Evolutionary conservation across 345 rosid species (phyloP).

Genomic region (Brassica nigra): DNA sequence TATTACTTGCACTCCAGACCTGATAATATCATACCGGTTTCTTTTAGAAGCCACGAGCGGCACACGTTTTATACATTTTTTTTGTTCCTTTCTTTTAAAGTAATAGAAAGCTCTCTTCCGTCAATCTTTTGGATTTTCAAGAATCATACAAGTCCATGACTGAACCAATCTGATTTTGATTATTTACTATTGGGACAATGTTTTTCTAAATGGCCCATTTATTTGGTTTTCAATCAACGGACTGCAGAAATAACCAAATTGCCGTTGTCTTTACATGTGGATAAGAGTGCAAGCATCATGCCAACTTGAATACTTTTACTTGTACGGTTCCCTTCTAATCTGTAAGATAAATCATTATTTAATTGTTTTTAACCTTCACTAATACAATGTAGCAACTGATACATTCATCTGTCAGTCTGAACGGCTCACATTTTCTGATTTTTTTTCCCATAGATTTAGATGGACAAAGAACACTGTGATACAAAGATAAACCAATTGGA

Average conservation of each 20-base stretch:
- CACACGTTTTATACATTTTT: slow-evolving; percentile 28
- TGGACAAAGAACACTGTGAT: background rate
- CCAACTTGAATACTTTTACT: background rate
- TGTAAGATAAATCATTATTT: too few relatives aligned
- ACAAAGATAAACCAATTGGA: slow-evolving; percentile 1
- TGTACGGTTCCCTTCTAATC: background rate
- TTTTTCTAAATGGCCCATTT: background rate
- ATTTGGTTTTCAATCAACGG: background rate
- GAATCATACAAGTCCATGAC: background rate
- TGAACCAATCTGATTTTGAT: background rate
- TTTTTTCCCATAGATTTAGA: background rate
- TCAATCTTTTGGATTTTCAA: background rate
- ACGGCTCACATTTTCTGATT: background rate
- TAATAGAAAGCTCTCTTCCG: background rate
- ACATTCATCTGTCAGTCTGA: background rate
- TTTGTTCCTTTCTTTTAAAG: background rate
- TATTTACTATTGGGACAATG: background rate
- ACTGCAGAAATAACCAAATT: background rate
- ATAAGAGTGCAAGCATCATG: background rate
- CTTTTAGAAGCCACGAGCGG: slow-evolving; percentile 7
- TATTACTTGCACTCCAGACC: background rate
- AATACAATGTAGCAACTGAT: background rate
- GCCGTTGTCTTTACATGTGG: background rate
- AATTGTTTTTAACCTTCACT: background rate
- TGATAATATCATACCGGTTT: background rate